Conservation (phyloP, 2,329 filamentous ascomycete genomes). For the Fusarium hainanense region DNA sequence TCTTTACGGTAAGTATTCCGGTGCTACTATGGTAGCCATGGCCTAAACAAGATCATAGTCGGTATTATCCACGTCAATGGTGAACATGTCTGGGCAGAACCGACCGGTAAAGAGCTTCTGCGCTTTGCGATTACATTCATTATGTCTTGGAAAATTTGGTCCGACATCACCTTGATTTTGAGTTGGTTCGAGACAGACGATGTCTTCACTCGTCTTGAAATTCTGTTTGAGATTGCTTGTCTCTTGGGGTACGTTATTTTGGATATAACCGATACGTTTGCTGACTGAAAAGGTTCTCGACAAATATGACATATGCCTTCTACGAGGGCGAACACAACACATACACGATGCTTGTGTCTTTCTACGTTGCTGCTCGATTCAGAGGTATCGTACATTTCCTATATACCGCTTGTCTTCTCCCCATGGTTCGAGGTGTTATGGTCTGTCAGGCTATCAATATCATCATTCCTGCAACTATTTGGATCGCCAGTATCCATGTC, state of each 20-base stretch:
- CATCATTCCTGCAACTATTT: constrained; percentile 63
- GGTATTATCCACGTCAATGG: constrained; percentile 73
- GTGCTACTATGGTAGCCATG: not conserved
- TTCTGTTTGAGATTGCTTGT: constrained; percentile 70
- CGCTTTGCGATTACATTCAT: constrained; percentile 71
- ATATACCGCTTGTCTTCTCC: constrained; percentile 59
- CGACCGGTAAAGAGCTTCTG: constrained; percentile 66
- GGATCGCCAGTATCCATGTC: constrained; percentile 70
- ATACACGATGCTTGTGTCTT: constrained; percentile 68
- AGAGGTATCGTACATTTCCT: constrained; percentile 63
- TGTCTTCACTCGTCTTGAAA: constrained; percentile 66
- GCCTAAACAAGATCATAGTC: constrained; percentile 49
- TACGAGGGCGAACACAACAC: constrained; percentile 59
- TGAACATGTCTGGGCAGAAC: constrained; percentile 67
- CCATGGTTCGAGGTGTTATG: constrained; percentile 69
- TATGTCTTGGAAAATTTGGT: constrained; percentile 73
- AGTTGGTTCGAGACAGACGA: constrained; percentile 73
- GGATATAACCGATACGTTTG: not conserved
- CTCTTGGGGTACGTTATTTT: constrained; percentile 61
- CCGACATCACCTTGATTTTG: constrained; percentile 66
- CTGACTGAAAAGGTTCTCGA: constrained; percentile 60
- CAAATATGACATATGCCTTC: constrained; percentile 70
- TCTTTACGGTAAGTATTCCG: constrained; percentile 58
- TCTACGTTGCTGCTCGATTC: constrained; percentile 69
- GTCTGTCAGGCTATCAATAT: constrained; percentile 58